These are phyloP conservation scores for Boletus tylopilopsis DNA, from an alignment of 768 basidiomycete species.

Conservation along the genomic window DNA sequence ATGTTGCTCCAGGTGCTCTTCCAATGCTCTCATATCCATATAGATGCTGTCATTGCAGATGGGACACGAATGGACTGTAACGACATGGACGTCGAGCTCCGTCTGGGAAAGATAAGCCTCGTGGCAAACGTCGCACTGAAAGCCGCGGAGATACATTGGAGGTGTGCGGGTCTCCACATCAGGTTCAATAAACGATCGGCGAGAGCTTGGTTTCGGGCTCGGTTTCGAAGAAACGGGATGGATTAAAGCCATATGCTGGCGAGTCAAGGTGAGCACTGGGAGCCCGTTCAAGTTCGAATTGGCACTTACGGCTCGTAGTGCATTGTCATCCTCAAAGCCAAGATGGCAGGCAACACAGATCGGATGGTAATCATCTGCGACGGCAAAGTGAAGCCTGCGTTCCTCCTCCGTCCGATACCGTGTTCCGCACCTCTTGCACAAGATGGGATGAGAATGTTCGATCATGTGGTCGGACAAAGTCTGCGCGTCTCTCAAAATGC, in stretches of 20 bases:
- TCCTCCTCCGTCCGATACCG: slow-evolving; percentile 36
- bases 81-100: slow-evolving; percentile 29
- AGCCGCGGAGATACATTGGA: neutral
- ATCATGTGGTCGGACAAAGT: slow-evolving; percentile 28
- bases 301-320: slow-evolving; percentile 28
- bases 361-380: slow-evolving; percentile 36
- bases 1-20: slow-evolving; percentile 31
- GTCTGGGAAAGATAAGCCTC: slow-evolving; percentile 20
- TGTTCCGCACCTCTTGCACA: slow-evolving; percentile 29
- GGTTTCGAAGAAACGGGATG: slow-evolving; percentile 15
- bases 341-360: slow-evolving; percentile 31
- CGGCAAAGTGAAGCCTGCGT: slow-evolving; percentile 35
- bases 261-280: slow-evolving; percentile 8
- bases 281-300: slow-evolving; percentile 4
- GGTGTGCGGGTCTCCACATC: slow-evolving; percentile 1
- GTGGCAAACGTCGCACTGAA: slow-evolving; percentile 24
- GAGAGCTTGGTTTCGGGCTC: slow-evolving; percentile 9
- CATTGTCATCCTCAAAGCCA: slow-evolving; percentile 35
- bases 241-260: slow-evolving; percentile 16
- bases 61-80: slow-evolving; percentile 30
- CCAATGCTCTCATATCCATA: slow-evolving; percentile 19
- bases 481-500: slow-evolving; percentile 25
- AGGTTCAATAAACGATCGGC: slow-evolving; percentile 9
- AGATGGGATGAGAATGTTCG: slow-evolving; percentile 26
- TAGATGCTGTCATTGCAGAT: slow-evolving; percentile 32